Conservation (phyloP, 257 asterid genomes). For the Penstemon eatonii region DNA sequence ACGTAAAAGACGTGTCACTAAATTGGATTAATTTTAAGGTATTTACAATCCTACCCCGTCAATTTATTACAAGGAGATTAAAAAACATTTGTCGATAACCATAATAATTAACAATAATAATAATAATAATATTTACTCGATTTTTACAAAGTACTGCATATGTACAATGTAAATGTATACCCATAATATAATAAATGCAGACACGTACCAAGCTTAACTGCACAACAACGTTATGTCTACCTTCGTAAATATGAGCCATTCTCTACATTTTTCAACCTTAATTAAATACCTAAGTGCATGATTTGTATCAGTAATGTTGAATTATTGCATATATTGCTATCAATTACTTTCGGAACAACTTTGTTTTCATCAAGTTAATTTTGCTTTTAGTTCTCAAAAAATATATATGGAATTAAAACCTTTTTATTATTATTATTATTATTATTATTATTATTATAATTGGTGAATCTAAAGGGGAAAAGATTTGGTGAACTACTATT, state of each 20-base stretch:
- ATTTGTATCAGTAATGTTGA: conserved; percentile 1
- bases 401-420: not conserved
- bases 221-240: not conserved
- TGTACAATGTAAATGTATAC: not conserved
- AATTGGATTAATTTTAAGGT: too few relatives aligned
- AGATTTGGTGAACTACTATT: conserved; percentile 4
- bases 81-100: too few relatives aligned
- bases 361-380: not conserved
- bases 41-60: too few relatives aligned
- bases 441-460: not conserved
- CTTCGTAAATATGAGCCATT: conserved; percentile 21
- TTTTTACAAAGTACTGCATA: not conserved
- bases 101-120: too few relatives aligned
- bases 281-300: conserved; percentile 26
- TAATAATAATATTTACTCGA: not conserved
- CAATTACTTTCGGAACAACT: conserved; percentile 23
- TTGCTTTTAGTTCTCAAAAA: conserved; percentile 9
- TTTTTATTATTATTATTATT: not conserved
- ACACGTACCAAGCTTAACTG: not conserved
- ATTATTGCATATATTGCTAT: conserved; percentile 19
- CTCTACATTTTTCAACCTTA: conserved; percentile 27
- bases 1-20: too few relatives aligned
- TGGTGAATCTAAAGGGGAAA: not conserved
- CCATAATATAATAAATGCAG: conserved; percentile 23
- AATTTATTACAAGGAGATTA: too few relatives aligned